These are phyloP conservation scores for Camellia japonica DNA, from an alignment of 148 eudicot species.

Conservation along the genomic window DNA sequence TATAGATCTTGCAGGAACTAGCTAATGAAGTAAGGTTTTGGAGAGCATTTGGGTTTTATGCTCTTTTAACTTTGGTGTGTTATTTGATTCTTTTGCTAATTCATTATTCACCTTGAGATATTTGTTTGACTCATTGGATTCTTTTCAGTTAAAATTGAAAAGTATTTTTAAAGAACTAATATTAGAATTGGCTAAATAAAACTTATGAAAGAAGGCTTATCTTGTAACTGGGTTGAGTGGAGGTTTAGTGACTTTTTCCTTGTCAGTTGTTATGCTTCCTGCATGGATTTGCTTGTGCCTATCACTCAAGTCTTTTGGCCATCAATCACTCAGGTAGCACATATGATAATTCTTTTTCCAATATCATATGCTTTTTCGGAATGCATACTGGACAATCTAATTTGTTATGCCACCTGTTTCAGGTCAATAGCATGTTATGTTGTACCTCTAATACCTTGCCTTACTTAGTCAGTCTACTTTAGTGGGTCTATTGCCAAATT, in stretches of 20 bases:
- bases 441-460: slow-evolving; percentile 46
- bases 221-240: slow-evolving; percentile 75
- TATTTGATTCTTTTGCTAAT: no score
- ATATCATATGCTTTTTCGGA: neutral
- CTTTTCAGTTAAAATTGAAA: neutral
- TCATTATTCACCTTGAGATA: no score
- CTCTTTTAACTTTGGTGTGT: no score
- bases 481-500: slow-evolving; percentile 71
- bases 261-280: slow-evolving; percentile 67
- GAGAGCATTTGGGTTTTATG: no score
- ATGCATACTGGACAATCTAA: neutral
- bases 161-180: neutral
- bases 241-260: slow-evolving; percentile 66
- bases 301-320: slow-evolving; percentile 7
- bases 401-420: slow-evolving; percentile 12
- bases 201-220: slow-evolving; percentile 59
- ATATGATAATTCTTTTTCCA: neutral
- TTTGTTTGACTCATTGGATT: neutral
- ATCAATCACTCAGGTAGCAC: slow-evolving; percentile 61
- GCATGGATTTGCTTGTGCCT: slow-evolving; percentile 59
- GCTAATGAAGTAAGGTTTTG: no score
- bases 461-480: slow-evolving; percentile 65
- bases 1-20: no score
- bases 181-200: slow-evolving; percentile 10
- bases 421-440: slow-evolving; percentile 48